Conservation (phyloP, 768 basidiomycete species). For the Trichaptum fuscoviolaceum region DNA sequence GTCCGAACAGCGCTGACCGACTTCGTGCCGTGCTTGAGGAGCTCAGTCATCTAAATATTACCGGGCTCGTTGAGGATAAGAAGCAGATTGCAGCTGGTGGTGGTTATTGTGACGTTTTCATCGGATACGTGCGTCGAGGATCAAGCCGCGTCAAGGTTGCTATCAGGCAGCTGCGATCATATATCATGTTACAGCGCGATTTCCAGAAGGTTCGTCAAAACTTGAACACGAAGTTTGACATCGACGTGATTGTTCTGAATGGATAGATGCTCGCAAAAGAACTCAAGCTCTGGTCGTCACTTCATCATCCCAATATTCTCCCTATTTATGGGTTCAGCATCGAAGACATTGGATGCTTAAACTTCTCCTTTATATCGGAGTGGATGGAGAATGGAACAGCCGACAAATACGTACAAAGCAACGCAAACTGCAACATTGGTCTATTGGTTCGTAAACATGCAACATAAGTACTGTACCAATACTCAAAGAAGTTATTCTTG, state of each 20-base stretch:
- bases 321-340: not conserved
- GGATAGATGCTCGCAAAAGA: not conserved
- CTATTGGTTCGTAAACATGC: too few relatives aligned
- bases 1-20: not conserved
- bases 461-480: too few relatives aligned
- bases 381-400: not conserved
- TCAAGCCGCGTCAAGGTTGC: not conserved
- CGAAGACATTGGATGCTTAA: not conserved
- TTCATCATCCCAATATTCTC: not conserved
- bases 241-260: not conserved
- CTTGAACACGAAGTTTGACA: not conserved
- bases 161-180: not conserved
- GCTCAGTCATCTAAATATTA: not conserved
- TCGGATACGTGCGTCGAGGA: not conserved
- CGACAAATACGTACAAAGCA: not conserved
- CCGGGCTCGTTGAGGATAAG: not conserved
- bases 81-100: not conserved
- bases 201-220: not conserved
- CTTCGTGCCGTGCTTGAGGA: not conserved
- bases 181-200: not conserved
- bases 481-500: too few relatives aligned
- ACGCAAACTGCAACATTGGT: not conserved
- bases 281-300: not conserved
- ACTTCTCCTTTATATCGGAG: not conserved
- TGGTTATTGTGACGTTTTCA: not conserved